These are phyloP conservation scores for Pleurozium schreberi DNA, from an alignment of 225 moss, liverwort and hornwort genomes.

Conservation along the genomic window DNA sequence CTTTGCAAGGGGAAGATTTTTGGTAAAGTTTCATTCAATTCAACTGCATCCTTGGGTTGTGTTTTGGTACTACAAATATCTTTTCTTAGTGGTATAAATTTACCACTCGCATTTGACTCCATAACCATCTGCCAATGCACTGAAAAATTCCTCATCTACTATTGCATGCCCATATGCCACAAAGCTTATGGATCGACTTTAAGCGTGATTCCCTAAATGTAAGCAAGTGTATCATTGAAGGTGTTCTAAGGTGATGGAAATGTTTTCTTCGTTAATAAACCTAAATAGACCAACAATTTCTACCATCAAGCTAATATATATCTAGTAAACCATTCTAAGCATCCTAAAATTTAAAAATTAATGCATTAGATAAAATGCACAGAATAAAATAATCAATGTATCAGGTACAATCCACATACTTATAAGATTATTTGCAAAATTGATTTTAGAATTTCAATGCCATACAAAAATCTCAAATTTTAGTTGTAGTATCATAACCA, in stretches of 20 bases:
- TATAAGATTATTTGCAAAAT: neutral
- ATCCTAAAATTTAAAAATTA: neutral
- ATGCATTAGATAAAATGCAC: neutral
- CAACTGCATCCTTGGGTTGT: neutral
- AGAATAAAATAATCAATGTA: neutral
- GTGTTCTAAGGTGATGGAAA: neutral
- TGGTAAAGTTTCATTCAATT: neutral
- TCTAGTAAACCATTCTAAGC: neutral
- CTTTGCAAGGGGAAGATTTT: neutral
- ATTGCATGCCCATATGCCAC: neutral
- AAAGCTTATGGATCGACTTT: neutral
- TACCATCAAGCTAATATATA: neutral
- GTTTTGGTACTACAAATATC: neutral
- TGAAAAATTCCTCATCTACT: neutral
- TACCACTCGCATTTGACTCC: neutral
- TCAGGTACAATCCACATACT: neutral
- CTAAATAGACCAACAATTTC: neutral
- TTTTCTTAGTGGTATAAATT: neutral
- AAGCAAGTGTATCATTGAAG: neutral
- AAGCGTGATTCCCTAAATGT: neutral
- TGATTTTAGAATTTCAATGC: neutral
- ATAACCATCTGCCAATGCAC: neutral
- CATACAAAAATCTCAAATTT: neutral
- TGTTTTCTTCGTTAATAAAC: neutral
- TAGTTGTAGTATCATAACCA: neutral